Evolutionary conservation across 208 protist species (phyloP).

Genomic region (Leishmania mexicana): DNA sequence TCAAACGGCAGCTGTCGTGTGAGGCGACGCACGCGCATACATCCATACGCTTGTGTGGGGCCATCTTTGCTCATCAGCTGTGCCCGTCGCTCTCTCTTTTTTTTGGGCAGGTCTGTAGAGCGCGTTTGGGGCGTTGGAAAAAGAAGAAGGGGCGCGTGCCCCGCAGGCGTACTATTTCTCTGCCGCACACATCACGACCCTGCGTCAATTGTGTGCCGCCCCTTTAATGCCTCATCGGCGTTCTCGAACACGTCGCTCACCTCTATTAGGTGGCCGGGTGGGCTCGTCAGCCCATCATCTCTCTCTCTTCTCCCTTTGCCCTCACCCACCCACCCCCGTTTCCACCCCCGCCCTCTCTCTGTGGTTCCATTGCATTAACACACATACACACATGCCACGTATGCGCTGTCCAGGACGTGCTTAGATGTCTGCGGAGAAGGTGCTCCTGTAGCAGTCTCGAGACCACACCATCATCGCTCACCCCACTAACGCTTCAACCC

Average conservation of each 20-base stretch:
- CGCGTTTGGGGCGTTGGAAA: background rate
- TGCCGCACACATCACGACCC: background rate
- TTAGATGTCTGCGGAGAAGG: constrained; percentile 12
- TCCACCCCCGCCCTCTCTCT: background rate
- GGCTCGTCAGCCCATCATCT: background rate
- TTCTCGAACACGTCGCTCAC: background rate
- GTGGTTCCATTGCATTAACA: background rate
- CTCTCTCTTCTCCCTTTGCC: background rate
- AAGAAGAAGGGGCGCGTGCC: background rate
- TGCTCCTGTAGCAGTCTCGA: constrained; percentile 1
- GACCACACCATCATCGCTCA: background rate
- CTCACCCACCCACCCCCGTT: background rate
- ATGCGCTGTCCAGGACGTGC: background rate
- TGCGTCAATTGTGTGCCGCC: background rate
- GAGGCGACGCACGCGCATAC: background rate
- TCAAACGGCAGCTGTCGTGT: background rate
- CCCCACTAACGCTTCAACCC: background rate
- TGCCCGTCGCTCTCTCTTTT: background rate
- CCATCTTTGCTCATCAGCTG: background rate
- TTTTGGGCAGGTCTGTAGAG: background rate
- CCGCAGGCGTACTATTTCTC: background rate
- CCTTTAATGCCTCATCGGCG: background rate
- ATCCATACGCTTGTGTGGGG: background rate
- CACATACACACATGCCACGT: background rate
- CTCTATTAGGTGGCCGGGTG: background rate